Conservation (phyloP, 345 rosid species). For the Sonneratia caseolaris region DNA sequence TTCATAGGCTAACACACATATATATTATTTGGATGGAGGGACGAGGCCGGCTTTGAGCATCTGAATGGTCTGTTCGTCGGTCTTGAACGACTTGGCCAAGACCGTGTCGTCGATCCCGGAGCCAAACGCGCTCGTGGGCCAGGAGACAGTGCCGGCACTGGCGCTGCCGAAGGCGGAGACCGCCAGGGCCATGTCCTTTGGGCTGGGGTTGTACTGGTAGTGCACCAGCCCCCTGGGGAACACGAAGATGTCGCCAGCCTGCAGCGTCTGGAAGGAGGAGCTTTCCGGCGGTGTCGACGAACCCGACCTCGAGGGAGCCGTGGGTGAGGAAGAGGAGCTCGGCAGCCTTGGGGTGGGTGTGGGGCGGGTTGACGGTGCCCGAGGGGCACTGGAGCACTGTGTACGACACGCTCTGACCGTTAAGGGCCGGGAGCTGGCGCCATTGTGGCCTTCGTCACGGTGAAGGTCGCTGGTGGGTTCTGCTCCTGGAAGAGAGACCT, state of each 20-base stretch:
- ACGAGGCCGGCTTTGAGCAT: too few species aligned
- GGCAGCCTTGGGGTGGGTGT: constrained; percentile 19
- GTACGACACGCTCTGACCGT: constrained; percentile 21
- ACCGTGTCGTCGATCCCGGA: constrained; percentile 12
- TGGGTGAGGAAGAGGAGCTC: constrained; percentile 14
- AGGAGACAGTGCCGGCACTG: constrained; percentile 12
- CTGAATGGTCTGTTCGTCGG: too few species aligned
- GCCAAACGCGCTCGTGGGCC: constrained; percentile 6
- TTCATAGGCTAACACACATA: too few species aligned
- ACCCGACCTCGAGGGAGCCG: constrained; percentile 17
- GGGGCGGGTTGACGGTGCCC: constrained; percentile 16
- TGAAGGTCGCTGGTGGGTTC: constrained; percentile 4
- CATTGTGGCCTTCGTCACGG: constrained; percentile 8
- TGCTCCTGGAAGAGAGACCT: neutral
- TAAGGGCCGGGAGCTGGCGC: constrained; percentile 16
- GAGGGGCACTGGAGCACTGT: constrained; percentile 14
- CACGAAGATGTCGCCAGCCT: constrained; percentile 12
- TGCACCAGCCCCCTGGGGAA: constrained; percentile 14
- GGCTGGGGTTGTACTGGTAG: constrained; percentile 8
- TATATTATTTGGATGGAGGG: too few species aligned
- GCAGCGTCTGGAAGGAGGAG: neutral
- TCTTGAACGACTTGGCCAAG: constrained; percentile 9
- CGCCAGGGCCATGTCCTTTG: neutral
- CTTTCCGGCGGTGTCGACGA: constrained; percentile 19
- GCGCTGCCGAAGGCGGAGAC: constrained; percentile 15